Percentiles rank a stretch among this genome's conserved stretches.
Evolutionary conservation across 2,329 filamentous ascomycete genomes (phyloP).

Genomic region (Pseudogymnoascus sp.): DNA sequence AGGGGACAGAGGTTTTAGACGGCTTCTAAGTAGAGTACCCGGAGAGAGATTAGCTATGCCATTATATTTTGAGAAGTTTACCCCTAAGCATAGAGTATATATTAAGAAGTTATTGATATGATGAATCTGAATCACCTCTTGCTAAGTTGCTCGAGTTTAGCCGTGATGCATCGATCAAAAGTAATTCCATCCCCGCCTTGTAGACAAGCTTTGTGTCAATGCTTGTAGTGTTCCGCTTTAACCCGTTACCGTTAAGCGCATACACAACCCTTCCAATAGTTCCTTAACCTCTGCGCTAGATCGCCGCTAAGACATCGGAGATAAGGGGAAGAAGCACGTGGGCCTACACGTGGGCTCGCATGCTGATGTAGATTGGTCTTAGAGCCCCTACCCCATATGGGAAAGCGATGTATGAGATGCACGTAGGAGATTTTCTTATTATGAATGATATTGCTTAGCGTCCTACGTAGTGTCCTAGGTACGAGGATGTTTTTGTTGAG

Average conservation of each 20-base stretch:
- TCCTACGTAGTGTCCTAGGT: background rate
- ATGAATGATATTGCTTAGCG: background rate
- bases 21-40: constrained; percentile 6
- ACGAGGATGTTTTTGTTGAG: background rate
- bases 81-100: background rate
- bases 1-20: constrained; percentile 11
- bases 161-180: background rate
- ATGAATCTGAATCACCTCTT: background rate
- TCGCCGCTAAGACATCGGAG: background rate
- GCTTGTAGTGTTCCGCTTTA: background rate
- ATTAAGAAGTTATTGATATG: background rate
- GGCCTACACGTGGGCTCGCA: background rate
- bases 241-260: background rate
- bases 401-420: background rate
- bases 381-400: background rate
- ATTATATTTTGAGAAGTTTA: background rate
- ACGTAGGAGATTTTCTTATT: background rate
- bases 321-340: background rate
- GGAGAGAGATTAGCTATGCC: background rate
- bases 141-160: background rate
- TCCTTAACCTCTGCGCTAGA: background rate
- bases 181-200: background rate
- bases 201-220: background rate
- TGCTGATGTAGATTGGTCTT: background rate
- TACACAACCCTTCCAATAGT: background rate